Conservation (phyloP, 441 rosid species). For the Geranium incanum region DNA sequence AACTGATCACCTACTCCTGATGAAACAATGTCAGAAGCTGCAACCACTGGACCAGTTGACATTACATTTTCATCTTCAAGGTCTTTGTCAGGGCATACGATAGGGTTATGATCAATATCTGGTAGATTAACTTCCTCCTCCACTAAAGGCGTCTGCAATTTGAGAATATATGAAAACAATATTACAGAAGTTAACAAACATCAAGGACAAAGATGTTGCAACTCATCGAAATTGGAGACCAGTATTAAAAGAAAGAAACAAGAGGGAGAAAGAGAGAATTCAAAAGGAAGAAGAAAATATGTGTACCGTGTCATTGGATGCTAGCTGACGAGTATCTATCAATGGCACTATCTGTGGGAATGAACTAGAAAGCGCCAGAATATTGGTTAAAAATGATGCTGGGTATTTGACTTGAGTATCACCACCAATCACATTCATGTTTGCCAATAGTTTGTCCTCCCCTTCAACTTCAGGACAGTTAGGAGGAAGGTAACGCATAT, state of each 20-base stretch:
- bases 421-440: constrained; percentile 67
- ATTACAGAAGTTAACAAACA: neutral
- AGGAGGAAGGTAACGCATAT: constrained; percentile 72
- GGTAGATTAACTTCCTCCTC: constrained; percentile 41
- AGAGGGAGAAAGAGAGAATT: constrained; percentile 9
- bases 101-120: constrained; percentile 23
- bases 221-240: neutral
- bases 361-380: constrained; percentile 68
- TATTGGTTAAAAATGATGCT: constrained; percentile 59
- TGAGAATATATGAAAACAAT: constrained; percentile 22
- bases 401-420: constrained; percentile 66
- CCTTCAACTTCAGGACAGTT: constrained; percentile 44
- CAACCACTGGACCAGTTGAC: constrained; percentile 36
- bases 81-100: constrained; percentile 30
- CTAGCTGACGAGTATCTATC: constrained; percentile 33
- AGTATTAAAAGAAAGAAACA: neutral
- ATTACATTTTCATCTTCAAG: constrained; percentile 44
- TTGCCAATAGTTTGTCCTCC: constrained; percentile 46
- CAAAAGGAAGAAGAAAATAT: constrained; percentile 10
- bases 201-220: neutral
- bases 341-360: constrained; percentile 68
- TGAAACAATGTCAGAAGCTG: constrained; percentile 35
- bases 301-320: constrained; percentile 38
- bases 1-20: constrained; percentile 35
- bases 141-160: constrained; percentile 36